Conservation (phyloP, 1,284 basidiomycete species). For the Cystobasidium slooffiae region DNA sequence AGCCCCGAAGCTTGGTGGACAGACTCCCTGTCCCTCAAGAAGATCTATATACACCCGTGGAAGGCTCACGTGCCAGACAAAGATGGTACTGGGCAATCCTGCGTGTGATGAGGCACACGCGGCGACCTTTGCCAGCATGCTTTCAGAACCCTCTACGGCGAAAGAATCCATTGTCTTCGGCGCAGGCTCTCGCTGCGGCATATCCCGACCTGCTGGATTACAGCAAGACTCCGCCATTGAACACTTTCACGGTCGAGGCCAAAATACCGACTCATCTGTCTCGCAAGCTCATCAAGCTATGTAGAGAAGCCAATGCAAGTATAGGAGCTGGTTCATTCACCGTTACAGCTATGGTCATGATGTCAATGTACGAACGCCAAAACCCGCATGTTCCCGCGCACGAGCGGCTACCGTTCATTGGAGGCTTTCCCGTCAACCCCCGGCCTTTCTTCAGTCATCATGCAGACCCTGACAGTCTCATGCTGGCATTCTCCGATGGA, state of each 20-base stretch:
- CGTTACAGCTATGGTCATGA: constrained; percentile 31
- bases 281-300: constrained; percentile 10
- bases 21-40: constrained; percentile 31
- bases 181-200: neutral
- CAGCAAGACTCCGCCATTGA: constrained; percentile 10
- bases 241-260: constrained; percentile 21
- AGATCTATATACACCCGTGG: constrained; percentile 30
- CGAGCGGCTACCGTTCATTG: constrained; percentile 17
- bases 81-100: constrained; percentile 42
- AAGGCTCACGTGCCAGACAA: constrained; percentile 13
- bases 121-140: constrained; percentile 15
- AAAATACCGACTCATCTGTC: neutral
- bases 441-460: constrained; percentile 29
- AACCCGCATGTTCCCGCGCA: neutral
- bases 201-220: constrained; percentile 19
- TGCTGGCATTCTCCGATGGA: constrained; percentile 35
- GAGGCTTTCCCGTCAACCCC: constrained; percentile 31
- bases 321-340: constrained; percentile 31
- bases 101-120: constrained; percentile 20
- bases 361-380: constrained; percentile 20
- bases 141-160: constrained; percentile 28
- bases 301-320: constrained; percentile 15
- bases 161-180: neutral
- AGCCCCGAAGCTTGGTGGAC: neutral
- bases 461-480: constrained; percentile 25